phyloP scores from a whole-genome alignment of 306 rosid species.

The Ziziphus jujuba region DNA sequence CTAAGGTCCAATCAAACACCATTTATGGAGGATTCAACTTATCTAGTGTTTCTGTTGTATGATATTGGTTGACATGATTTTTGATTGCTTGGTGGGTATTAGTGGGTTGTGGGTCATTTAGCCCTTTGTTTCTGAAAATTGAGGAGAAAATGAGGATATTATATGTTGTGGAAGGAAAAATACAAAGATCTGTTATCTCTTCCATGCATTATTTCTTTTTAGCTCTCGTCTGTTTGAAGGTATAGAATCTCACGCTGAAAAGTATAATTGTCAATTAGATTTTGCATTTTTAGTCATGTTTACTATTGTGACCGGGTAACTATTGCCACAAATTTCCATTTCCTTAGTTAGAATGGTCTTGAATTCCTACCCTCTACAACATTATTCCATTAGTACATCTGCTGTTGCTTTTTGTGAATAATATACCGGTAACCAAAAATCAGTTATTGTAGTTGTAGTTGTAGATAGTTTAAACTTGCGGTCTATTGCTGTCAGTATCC shows the following conservation, averaged over 20 bases:
- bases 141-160: too few relatives aligned
- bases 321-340: constrained; percentile 50
- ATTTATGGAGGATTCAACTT: neutral
- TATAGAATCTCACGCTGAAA: too few relatives aligned
- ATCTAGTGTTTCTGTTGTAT: neutral
- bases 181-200: too few relatives aligned
- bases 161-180: too few relatives aligned
- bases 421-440: too few relatives aligned
- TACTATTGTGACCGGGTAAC: constrained; percentile 41
- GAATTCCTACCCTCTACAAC: neutral
- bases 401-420: neutral
- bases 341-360: constrained; percentile 8
- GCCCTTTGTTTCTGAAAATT: neutral
- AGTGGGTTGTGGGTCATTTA: neutral
- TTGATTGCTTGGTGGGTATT: neutral
- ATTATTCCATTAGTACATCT: neutral
- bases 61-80: neutral
- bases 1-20: neutral
- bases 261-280: neutral
- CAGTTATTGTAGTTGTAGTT: too few relatives aligned
- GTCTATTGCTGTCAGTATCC: too few relatives aligned
- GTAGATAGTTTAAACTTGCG: too few relatives aligned
- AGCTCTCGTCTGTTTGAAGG: too few relatives aligned
- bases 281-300: neutral
- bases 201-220: too few relatives aligned